Percentiles rank a stretch among this genome's conserved stretches.
These are phyloP conservation scores for Cladosporium phlei DNA, from an alignment of 2,329 filamentous ascomycete species.

Conservation along the genomic window DNA sequence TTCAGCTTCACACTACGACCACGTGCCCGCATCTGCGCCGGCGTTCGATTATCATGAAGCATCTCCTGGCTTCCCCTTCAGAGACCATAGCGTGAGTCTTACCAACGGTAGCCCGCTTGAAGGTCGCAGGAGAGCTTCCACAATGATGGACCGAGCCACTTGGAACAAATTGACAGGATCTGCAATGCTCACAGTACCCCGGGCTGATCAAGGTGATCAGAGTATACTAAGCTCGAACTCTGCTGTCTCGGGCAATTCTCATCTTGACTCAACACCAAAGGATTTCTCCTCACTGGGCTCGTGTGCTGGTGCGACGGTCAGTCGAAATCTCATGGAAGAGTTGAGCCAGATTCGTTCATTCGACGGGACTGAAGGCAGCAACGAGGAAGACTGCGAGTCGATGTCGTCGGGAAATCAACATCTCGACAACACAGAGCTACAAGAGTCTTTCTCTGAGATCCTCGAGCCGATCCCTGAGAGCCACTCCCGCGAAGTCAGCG, in stretches of 20 bases:
- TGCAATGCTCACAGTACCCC: not conserved
- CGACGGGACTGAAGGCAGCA: slow-evolving; percentile 2
- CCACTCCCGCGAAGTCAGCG: slow-evolving; percentile 9
- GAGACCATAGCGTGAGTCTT: not conserved
- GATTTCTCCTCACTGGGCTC: slow-evolving; percentile 4
- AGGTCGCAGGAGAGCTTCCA: slow-evolving; percentile 9
- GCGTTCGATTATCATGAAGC: slow-evolving; percentile 22
- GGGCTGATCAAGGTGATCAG: not conserved
- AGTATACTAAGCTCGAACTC: not conserved
- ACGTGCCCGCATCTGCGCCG: slow-evolving; percentile 25
- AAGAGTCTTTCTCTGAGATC: slow-evolving; percentile 1
- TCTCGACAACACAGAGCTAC: slow-evolving; percentile 3
- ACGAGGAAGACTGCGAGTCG: not conserved
- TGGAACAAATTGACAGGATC: slow-evolving; percentile 1
- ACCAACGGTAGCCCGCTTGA: slow-evolving; percentile 1
- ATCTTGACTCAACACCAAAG: not conserved
- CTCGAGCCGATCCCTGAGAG: slow-evolving; percentile 9
- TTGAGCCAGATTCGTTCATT: slow-evolving; percentile 15
- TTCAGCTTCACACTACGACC: slow-evolving; percentile 26
- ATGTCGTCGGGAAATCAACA: not conserved
- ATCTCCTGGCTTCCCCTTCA: slow-evolving; percentile 16
- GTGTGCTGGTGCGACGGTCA: slow-evolving; percentile 4
- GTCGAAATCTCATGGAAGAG: slow-evolving; percentile 34
- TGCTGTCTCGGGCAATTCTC: not conserved
- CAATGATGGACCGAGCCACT: slow-evolving; percentile 11